A percentile compares a stretch with the other conserved stretches of the same genome.
Conservation (phyloP, 2,329 filamentous ascomycete species). For the Herpotrichia juniperi region DNA sequence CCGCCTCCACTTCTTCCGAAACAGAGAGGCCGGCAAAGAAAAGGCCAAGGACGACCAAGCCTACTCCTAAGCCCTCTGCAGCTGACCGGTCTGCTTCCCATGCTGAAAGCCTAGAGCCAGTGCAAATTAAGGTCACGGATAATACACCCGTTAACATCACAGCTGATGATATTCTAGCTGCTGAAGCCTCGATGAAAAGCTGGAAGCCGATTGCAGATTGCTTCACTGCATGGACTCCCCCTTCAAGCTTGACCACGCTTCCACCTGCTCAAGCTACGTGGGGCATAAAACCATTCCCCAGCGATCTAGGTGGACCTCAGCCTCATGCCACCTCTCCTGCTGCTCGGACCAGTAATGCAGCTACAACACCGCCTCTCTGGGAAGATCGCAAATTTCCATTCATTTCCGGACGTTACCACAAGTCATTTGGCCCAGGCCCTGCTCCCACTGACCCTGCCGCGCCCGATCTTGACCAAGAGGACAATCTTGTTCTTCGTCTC, state of each 20-base stretch:
- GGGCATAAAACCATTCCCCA: constrained; percentile 1
- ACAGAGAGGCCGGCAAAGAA: background rate
- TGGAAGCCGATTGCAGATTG: no score
- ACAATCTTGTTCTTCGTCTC: constrained; percentile 23
- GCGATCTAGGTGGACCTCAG: constrained; percentile 8
- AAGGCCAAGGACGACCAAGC: background rate
- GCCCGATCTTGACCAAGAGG: constrained; percentile 22
- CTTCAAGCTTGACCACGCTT: background rate
- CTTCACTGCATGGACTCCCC: no score
- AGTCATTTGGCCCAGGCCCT: background rate
- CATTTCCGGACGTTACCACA: constrained; percentile 18
- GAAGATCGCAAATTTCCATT: constrained; percentile 32
- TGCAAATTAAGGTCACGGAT: no score
- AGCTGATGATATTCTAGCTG: no score
- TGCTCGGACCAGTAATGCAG: constrained; percentile 25
- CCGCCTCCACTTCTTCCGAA: background rate
- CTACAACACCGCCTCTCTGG: constrained; percentile 28
- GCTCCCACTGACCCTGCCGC: background rate
- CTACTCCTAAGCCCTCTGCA: no score
- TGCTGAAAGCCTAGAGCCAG: no score
- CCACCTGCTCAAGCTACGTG: background rate
- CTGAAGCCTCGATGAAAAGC: no score
- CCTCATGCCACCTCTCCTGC: constrained; percentile 22
- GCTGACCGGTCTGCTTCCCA: no score
- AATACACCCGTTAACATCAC: no score